Percentiles rank a stretch among this genome's conserved stretches.
These are phyloP conservation scores for Akanthomyces muscarius DNA, from an alignment of 2,329 filamentous ascomycete genomes.

Conservation along the genomic window DNA sequence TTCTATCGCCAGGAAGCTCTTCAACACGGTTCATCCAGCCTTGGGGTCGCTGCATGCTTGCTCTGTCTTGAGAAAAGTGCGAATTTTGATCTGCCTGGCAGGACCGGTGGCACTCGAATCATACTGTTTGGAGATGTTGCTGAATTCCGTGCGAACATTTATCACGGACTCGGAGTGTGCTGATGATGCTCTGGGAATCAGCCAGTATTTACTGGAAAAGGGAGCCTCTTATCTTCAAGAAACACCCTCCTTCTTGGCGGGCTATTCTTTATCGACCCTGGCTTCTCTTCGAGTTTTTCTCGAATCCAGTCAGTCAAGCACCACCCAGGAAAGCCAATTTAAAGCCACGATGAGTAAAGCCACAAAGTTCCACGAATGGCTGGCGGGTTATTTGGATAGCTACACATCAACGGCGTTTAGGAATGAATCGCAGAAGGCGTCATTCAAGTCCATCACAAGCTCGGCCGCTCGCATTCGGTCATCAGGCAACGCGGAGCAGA, in stretches of 20 bases:
- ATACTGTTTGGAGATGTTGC: constrained; percentile 86
- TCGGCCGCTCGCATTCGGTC: constrained; percentile 65
- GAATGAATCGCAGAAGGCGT: constrained; percentile 44
- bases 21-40: constrained; percentile 77
- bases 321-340: constrained; percentile 81
- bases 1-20: constrained; percentile 69
- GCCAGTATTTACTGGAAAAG: constrained; percentile 73
- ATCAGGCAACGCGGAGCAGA: constrained; percentile 64
- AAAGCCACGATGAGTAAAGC: constrained; percentile 72
- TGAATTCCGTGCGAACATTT: constrained; percentile 75
- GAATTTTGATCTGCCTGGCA: constrained; percentile 74
- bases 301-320: constrained; percentile 69
- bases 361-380: constrained; percentile 72
- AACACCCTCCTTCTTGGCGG: constrained; percentile 72
- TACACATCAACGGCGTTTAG: constrained; percentile 56
- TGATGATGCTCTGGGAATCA: constrained; percentile 82
- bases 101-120: constrained; percentile 67
- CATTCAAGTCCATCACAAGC: constrained; percentile 64
- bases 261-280: constrained; percentile 73
- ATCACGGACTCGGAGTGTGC: constrained; percentile 82
- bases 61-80: constrained; percentile 79
- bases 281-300: constrained; percentile 75
- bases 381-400: constrained; percentile 62
- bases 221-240: constrained; percentile 62
- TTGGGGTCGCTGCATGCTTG: constrained; percentile 84